A percentile compares a stretch with the other conserved stretches of the same genome.
These are phyloP conservation scores for Cephaloascus albidus DNA, from an alignment of 805 yeast species.

Conservation along the genomic window DNA sequence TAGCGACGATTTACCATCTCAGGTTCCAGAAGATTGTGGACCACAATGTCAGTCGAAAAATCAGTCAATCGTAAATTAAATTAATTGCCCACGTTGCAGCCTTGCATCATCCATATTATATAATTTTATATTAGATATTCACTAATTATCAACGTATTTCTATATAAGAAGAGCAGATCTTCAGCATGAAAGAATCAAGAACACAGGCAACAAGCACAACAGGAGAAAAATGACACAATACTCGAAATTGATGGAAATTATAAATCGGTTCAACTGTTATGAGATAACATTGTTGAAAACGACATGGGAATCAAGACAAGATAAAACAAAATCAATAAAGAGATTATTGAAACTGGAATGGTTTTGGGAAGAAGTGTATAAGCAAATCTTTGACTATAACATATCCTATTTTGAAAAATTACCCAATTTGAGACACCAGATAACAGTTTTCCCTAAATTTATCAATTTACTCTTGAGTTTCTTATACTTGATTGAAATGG, in stretches of 20 bases:
- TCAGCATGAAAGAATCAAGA: no score
- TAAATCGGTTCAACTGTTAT: not conserved
- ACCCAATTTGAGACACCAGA: not conserved
- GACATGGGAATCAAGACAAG: not conserved
- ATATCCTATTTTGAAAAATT: not conserved
- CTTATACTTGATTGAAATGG: not conserved
- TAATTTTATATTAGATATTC: no score
- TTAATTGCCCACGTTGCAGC: no score
- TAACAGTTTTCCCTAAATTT: not conserved
- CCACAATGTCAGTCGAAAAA: no score
- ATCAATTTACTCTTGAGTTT: not conserved
- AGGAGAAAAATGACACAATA: not conserved
- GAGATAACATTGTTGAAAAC: not conserved
- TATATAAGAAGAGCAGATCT: no score
- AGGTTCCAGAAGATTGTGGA: no score
- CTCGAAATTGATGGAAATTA: not conserved
- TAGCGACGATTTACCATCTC: no score
- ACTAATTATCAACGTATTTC: no score
- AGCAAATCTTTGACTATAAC: not conserved
- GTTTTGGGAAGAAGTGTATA: not conserved
- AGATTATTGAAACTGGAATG: not conserved
- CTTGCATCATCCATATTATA: no score
- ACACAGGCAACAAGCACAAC: no score
- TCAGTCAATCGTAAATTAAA: no score
- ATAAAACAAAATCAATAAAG: not conserved